These are phyloP conservation scores for Cladobotryum mycophilum DNA, from an alignment of 2,329 filamentous ascomycete species.

Conservation along the genomic window DNA sequence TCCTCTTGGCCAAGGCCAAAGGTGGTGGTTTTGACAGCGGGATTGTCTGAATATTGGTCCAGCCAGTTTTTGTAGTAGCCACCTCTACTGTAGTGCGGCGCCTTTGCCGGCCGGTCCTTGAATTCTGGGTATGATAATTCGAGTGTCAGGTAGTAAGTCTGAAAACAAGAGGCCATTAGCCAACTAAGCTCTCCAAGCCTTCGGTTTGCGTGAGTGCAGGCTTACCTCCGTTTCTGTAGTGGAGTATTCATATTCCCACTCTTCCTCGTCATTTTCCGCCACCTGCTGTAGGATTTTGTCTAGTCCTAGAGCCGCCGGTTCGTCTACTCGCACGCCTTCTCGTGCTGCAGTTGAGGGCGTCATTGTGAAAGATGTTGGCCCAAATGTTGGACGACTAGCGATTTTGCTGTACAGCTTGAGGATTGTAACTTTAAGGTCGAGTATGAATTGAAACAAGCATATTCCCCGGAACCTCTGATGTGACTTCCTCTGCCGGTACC, in stretches of 20 bases:
- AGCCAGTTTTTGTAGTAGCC: conserved; percentile 42
- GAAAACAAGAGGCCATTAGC: not conserved
- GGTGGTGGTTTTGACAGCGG: conserved; percentile 1
- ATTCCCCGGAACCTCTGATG: too few species aligned
- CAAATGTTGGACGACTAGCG: not conserved
- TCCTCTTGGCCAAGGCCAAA: conserved; percentile 5
- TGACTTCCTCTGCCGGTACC: too few species aligned
- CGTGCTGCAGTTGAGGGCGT: not conserved
- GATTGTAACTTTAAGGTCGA: too few species aligned
- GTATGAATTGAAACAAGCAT: too few species aligned
- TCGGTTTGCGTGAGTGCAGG: too few species aligned
- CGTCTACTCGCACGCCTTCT: conserved; percentile 14
- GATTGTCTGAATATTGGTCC: conserved; percentile 22
- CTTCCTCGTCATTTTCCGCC: conserved; percentile 42
- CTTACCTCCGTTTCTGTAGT: conserved; percentile 54
- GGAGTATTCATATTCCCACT: conserved; percentile 65
- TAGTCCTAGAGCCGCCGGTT: conserved; percentile 22
- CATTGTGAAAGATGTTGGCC: not conserved
- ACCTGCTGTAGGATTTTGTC: conserved; percentile 23
- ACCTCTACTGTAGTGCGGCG: conserved; percentile 33
- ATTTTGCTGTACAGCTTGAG: not conserved
- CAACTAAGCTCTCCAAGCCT: not conserved
- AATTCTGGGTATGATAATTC: conserved; percentile 58
- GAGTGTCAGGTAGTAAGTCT: conserved; percentile 60
- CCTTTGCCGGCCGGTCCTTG: conserved; percentile 37